A percentile compares a stretch with the other conserved stretches of the same genome.
These are phyloP conservation scores for Hansenula lynferdii DNA, from an alignment of 1,139 yeast species.

Conservation along the genomic window DNA sequence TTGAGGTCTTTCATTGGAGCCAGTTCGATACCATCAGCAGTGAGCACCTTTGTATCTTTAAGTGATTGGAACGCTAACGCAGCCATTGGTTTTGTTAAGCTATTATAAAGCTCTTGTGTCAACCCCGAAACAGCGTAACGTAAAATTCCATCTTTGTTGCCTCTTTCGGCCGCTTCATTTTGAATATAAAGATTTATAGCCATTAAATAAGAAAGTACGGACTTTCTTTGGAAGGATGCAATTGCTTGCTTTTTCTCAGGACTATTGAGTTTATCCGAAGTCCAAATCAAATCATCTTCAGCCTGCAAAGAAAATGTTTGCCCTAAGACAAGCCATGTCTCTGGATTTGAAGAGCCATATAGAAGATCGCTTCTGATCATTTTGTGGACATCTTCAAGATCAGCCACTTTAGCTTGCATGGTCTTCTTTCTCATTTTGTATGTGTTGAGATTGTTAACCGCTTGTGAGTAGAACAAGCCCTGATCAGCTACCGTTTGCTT, in stretches of 20 bases:
- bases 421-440: conserved; percentile 67
- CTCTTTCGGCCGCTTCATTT: conserved; percentile 7
- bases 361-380: conserved; percentile 63
- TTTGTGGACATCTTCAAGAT: conserved; percentile 67
- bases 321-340: conserved; percentile 83
- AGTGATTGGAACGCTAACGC: conserved; percentile 26
- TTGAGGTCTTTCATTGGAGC: no score
- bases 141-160: conserved; percentile 28
- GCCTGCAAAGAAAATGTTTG: conserved; percentile 76
- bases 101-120: conserved; percentile 57
- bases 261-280: conserved; percentile 74
- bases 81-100: conserved; percentile 63
- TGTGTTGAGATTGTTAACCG: conserved; percentile 58
- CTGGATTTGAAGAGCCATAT: conserved; percentile 64
- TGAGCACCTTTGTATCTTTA: conserved; percentile 15
- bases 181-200: conserved; percentile 48
- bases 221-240: conserved; percentile 62
- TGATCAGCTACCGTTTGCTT: conserved; percentile 35
- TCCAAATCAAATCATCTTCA: conserved; percentile 89
- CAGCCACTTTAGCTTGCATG: conserved; percentile 77
- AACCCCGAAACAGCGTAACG: conserved; percentile 49
- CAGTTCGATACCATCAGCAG: conserved; percentile 21
- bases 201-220: conserved; percentile 72
- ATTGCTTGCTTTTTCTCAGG: conserved; percentile 58
- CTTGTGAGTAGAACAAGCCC: conserved; percentile 75